These are phyloP conservation scores for Alternaria ventricosa DNA, from an alignment of 2,329 filamentous ascomycete genomes.

Conservation along the genomic window DNA sequence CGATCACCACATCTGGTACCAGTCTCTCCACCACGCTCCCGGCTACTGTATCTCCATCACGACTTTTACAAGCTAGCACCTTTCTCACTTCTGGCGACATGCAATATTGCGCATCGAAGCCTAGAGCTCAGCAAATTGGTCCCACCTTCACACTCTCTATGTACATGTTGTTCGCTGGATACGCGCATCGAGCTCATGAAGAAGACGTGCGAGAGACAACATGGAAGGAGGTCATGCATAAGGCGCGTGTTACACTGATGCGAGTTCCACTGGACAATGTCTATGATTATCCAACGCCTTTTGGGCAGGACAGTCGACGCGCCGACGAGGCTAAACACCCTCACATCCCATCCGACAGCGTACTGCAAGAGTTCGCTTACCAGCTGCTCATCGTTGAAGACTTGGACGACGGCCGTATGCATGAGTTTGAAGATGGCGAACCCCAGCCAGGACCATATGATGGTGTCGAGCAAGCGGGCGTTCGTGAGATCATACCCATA, in stretches of 20 bases:
- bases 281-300: constrained; percentile 52
- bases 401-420: constrained; percentile 72
- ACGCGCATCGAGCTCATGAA: constrained; percentile 65
- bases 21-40: constrained; percentile 82
- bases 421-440: constrained; percentile 68
- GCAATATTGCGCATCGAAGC: constrained; percentile 73
- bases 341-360: constrained; percentile 52
- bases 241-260: constrained; percentile 81
- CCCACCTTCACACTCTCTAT: constrained; percentile 85
- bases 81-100: constrained; percentile 87
- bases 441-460: constrained; percentile 65
- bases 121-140: constrained; percentile 77
- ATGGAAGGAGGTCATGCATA: constrained; percentile 97
- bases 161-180: constrained; percentile 93
- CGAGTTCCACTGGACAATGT: constrained; percentile 68
- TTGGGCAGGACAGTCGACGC: constrained; percentile 20
- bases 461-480: constrained; percentile 66
- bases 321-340: constrained; percentile 23
- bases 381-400: constrained; percentile 85
- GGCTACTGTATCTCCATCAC: constrained; percentile 84
- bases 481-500: constrained; percentile 71
- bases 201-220: constrained; percentile 70
- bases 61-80: constrained; percentile 89
- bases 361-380: constrained; percentile 74
- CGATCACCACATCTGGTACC: constrained; percentile 91